Conservation (phyloP, 2,329 filamentous ascomycete genomes). For the Claviceps sorghi region DNA sequence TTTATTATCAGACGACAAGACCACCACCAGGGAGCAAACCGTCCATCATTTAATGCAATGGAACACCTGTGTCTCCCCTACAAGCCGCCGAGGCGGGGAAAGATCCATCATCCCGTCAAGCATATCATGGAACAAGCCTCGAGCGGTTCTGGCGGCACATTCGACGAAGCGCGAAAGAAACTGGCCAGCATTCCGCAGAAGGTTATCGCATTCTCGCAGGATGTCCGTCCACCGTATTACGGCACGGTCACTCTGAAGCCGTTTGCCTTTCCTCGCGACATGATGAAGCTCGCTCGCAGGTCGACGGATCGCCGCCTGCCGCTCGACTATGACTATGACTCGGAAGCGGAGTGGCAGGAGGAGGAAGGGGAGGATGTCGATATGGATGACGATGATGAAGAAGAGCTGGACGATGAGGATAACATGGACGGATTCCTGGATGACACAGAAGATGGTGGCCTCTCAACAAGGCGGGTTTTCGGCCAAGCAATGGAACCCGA, state of each 20-base stretch:
- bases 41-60: conserved; percentile 27
- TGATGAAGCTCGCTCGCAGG: conserved; percentile 38
- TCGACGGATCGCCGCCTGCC: conserved; percentile 42
- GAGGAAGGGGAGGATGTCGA: conserved; percentile 55
- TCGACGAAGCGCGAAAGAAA: conserved; percentile 20
- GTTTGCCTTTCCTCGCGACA: conserved; percentile 26
- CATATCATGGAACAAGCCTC: conserved; percentile 45
- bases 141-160: conserved; percentile 19
- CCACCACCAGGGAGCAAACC: conserved; percentile 23
- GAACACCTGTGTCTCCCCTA: conserved; percentile 31
- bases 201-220: conserved; percentile 44
- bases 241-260: conserved; percentile 56
- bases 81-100: conserved; percentile 28
- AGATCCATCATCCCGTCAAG: conserved; percentile 37
- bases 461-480: conserved; percentile 38
- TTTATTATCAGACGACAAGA: conserved; percentile 33
- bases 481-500: conserved; percentile 60
- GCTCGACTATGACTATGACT: conserved; percentile 71
- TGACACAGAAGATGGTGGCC: conserved; percentile 58
- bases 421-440: conserved; percentile 87
- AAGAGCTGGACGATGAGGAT: conserved; percentile 59
- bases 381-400: conserved; percentile 51
- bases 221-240: conserved; percentile 55
- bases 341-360: conserved; percentile 76
- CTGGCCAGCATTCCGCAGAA: conserved; percentile 48